A percentile compares a stretch with the other conserved stretches of the same genome.
These are phyloP conservation scores for Triglochin maritima DNA, from an alignment of 106 monocot genomes.

Conservation along the genomic window DNA sequence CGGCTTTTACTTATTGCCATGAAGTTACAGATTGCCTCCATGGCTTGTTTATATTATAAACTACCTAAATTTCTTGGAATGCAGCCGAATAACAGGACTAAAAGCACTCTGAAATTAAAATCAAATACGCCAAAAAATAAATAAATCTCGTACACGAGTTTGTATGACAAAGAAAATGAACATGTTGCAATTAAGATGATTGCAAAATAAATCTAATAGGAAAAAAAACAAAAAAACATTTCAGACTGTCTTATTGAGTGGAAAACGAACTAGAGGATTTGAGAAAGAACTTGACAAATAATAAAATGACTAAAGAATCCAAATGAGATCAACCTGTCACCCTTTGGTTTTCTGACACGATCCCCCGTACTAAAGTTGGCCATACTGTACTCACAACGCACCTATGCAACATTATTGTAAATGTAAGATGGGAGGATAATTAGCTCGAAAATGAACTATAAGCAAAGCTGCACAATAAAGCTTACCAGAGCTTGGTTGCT, in stretches of 20 bases:
- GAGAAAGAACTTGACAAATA: background rate
- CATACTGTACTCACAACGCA: constrained; percentile 95
- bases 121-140: too few species aligned
- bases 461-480: background rate
- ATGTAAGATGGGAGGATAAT: background rate
- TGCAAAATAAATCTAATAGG: background rate
- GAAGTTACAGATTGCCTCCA: too few species aligned
- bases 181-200: background rate
- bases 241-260: background rate
- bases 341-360: constrained; percentile 75
- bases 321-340: constrained; percentile 53
- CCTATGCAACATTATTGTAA: constrained; percentile 22
- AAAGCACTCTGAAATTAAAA: too few species aligned
- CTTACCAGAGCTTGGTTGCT: constrained; percentile 68
- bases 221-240: background rate
- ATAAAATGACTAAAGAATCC: too few species aligned
- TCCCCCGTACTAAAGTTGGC: constrained; percentile 97
- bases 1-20: too few species aligned
- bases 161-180: too few species aligned
- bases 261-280: background rate
- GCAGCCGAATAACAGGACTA: too few species aligned
- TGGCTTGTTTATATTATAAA: too few species aligned
- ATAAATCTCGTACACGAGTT: too few species aligned
- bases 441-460: background rate
- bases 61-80: too few species aligned